Evolutionary conservation across 2,329 filamentous ascomycete species (phyloP).

Genomic region (Aspergillus sp.): DNA sequence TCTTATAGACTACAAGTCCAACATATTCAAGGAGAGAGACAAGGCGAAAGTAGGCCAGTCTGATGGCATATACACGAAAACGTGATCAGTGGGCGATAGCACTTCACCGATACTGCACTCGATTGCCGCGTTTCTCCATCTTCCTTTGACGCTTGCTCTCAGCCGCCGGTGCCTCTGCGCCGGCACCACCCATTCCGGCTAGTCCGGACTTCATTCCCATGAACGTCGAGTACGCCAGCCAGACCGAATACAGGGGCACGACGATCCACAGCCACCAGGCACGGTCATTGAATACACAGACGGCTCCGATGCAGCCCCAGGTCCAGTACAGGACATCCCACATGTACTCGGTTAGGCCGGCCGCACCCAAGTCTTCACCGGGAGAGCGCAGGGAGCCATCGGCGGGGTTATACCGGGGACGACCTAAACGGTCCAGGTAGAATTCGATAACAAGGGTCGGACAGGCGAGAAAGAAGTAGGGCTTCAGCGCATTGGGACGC

Average conservation of each 20-base stretch:
- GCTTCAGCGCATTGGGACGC: constrained; percentile 58
- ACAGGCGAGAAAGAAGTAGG: constrained; percentile 69
- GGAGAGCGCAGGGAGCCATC: constrained; percentile 67
- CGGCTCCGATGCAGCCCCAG: constrained; percentile 72
- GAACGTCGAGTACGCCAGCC: constrained; percentile 45
- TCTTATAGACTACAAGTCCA: neutral
- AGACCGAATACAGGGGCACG: constrained; percentile 49
- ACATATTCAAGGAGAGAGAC: neutral
- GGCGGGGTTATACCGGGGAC: constrained; percentile 67
- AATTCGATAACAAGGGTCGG: constrained; percentile 79
- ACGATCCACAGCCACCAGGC: constrained; percentile 64
- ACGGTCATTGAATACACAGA: constrained; percentile 75
- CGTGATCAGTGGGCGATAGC: neutral
- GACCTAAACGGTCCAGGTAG: constrained; percentile 78
- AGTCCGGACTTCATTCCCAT: constrained; percentile 46
- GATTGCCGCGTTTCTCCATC: constrained; percentile 50
- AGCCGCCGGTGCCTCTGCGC: constrained; percentile 18
- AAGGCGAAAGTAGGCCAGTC: too few species aligned
- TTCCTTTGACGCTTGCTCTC: constrained; percentile 54
- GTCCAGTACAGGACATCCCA: constrained; percentile 97
- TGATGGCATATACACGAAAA: neutral
- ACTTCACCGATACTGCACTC: constrained; percentile 39
- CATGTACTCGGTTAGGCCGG: constrained; percentile 94
- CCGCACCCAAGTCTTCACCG: constrained; percentile 83
- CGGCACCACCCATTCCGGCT: constrained; percentile 39